Percentiles rank a stretch among this genome's conserved stretches.
Conservation (phyloP, 345 rosid genomes). For the Psidium guajava region DNA sequence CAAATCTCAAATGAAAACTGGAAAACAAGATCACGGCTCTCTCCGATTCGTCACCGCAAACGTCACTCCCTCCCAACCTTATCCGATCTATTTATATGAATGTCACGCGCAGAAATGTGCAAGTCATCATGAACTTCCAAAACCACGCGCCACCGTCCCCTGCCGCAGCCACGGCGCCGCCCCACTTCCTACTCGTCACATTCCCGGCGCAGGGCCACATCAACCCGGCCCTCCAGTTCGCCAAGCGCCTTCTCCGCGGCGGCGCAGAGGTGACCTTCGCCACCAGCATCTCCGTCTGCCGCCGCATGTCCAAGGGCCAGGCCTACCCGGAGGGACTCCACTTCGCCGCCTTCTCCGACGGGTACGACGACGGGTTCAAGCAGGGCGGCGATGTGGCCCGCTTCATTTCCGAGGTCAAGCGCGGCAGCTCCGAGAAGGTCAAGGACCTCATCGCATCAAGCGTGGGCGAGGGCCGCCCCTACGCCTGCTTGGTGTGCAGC, state of each 20-base stretch:
- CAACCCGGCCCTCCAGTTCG: slow-evolving; percentile 49
- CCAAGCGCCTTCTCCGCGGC: slow-evolving; percentile 35
- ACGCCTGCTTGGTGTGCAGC: slow-evolving; percentile 34
- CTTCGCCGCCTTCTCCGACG: slow-evolving; percentile 44
- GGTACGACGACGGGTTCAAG: slow-evolving; percentile 43
- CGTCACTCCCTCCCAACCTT: background rate
- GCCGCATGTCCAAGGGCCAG: slow-evolving; percentile 22
- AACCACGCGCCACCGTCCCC: background rate
- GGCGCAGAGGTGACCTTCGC: slow-evolving; percentile 46
- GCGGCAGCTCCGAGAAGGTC: slow-evolving; percentile 25
- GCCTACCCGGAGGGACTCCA: slow-evolving; percentile 18
- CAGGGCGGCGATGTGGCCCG: slow-evolving; percentile 6
- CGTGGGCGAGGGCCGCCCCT: slow-evolving; percentile 3
- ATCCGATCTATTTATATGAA: background rate
- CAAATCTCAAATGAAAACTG: background rate
- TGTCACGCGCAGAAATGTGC: background rate
- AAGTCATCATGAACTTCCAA: background rate
- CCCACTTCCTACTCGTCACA: slow-evolving; percentile 41
- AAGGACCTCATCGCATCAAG: slow-evolving; percentile 14
- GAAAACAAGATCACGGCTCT: background rate
- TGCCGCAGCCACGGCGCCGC: background rate
- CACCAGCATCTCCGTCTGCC: slow-evolving; percentile 23
- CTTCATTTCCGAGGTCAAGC: slow-evolving; percentile 25
- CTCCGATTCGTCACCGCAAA: background rate
- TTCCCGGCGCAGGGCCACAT: slow-evolving; percentile 63